Evolutionary conservation across 1,139 yeast genomes (phyloP), one percentile per base, ranked within the genome.

Genomic region (Taphrina confusa): DNA sequence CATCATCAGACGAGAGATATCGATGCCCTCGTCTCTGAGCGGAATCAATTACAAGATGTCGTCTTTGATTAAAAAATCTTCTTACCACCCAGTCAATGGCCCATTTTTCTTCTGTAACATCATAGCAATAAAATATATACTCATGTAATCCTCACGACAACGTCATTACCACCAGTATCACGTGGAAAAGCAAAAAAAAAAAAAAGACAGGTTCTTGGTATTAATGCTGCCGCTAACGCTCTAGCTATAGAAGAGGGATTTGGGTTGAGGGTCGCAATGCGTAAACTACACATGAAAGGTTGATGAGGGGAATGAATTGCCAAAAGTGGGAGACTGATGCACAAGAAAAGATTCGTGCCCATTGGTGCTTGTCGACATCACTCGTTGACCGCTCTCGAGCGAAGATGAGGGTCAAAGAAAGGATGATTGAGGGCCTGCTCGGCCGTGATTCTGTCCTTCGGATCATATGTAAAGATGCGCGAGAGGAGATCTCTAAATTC

Each of bases 351-450:
- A n/a, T n/a, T n/a, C n/a, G n/a, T n/a, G n/a, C n/a, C n/a, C n/a
- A n/a, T n/a, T n/a, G n/a, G n/a, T n/a, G n/a, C n/a, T n/a, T n/a
- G n/a, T n/a, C n/a, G n/a, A n/a, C n/a, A n/a, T n/a, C n/a, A n/a
- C n/a, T n/a, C n/a, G n/a, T n/a, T n/a, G n/a, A 37, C 25, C 42
- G 20, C 9, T 18, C 20, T 37, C 6, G 42, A 14, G 2, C 42
- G 42, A 9, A 37, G n/a, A 6, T 22, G 9, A 22, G n/a, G 18
- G 11, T 25, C 42, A 12, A 55, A 50, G 46, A 51, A 79, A 12
- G 94, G 94, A 73, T 92, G 97, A 45, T 76, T 76, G 60, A 90
- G 76, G 20, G 95, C 88, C 44, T 83, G 83, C 63, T 82, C 81
- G 0, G 96, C 91, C 51, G 83, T 80, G 62, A 90, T 84, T 72